phyloP scores from a whole-genome alignment of 257 asterid genomes.

The Gentiana macrophylla region DNA sequence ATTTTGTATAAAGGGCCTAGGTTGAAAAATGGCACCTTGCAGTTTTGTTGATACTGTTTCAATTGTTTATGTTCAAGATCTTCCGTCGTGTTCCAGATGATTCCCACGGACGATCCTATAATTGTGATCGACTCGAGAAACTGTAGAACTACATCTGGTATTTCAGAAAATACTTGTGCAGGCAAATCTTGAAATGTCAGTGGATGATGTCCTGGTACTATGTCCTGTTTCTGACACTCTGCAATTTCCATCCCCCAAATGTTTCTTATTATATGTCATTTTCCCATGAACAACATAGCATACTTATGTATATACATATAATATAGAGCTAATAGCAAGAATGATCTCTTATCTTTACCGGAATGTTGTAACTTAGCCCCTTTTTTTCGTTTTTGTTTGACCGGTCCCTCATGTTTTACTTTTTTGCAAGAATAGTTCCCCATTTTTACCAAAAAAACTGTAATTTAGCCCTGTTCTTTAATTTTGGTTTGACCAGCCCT shows the following conservation, averaged over 20 bases:
- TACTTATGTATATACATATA: background rate
- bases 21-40: constrained; percentile 36
- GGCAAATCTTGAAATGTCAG: constrained; percentile 21
- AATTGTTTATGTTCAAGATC: constrained; percentile 15
- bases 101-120: constrained; percentile 28
- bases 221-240: constrained; percentile 22
- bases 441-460: too few relatives aligned
- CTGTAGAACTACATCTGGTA: constrained; percentile 2
- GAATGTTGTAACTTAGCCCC: too few relatives aligned
- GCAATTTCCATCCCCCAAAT: constrained; percentile 3
- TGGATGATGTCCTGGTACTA: constrained; percentile 23
- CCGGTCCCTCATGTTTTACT: too few relatives aligned
- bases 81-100: constrained; percentile 35
- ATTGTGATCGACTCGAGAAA: constrained; percentile 12
- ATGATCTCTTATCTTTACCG: too few relatives aligned
- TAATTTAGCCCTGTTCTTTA: too few relatives aligned
- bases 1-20: constrained; percentile 56
- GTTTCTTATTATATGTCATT: background rate
- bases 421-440: too few relatives aligned
- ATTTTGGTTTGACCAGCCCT: too few relatives aligned
- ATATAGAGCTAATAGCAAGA: background rate
- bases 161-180: background rate
- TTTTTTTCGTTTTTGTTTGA: too few relatives aligned
- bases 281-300: background rate
- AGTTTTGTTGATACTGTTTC: constrained; percentile 16